Conservation (phyloP, 2,329 filamentous ascomycete species). For the Aspergillus luchuensis region DNA sequence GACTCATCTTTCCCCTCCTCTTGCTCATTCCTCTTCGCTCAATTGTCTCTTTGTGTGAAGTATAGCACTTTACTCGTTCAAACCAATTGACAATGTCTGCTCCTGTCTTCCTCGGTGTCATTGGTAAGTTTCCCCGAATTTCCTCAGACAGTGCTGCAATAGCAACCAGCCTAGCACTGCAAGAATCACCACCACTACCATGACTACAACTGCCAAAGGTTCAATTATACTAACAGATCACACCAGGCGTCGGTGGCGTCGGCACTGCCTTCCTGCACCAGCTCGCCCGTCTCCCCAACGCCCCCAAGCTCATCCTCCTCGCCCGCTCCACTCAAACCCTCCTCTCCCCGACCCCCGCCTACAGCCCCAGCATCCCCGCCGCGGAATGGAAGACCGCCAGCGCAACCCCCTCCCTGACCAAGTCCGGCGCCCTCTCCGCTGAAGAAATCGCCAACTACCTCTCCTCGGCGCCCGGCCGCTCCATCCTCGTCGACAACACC, state of each 20-base stretch:
- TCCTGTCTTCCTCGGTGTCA: conserved; percentile 47
- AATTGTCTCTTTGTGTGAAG: not conserved
- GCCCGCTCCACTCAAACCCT: conserved; percentile 82
- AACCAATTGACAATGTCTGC: conserved; percentile 32
- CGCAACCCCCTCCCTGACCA: conserved; percentile 62
- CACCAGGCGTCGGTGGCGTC: conserved; percentile 82
- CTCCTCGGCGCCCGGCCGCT: conserved; percentile 72
- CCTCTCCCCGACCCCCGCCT: conserved; percentile 69
- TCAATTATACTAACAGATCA: not conserved
- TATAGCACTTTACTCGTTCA: not conserved
- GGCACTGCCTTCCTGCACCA: conserved; percentile 89
- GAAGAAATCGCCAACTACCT: conserved; percentile 77
- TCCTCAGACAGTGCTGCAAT: not conserved
- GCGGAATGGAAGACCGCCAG: conserved; percentile 59
- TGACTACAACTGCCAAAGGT: not conserved
- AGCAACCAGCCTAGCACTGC: not conserved
- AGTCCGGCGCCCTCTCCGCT: conserved; percentile 56
- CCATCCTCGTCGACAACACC: conserved; percentile 92
- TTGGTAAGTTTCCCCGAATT: conserved; percentile 33
- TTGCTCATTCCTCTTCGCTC: not conserved
- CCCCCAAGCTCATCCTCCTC: conserved; percentile 78
- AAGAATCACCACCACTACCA: not conserved
- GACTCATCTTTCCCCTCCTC: conserved; percentile 11
- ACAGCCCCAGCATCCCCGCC: conserved; percentile 63
- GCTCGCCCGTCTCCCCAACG: conserved; percentile 68